These are phyloP conservation scores for Casuarina equisetifolia DNA, from an alignment of 306 rosid species.

Conservation along the genomic window DNA sequence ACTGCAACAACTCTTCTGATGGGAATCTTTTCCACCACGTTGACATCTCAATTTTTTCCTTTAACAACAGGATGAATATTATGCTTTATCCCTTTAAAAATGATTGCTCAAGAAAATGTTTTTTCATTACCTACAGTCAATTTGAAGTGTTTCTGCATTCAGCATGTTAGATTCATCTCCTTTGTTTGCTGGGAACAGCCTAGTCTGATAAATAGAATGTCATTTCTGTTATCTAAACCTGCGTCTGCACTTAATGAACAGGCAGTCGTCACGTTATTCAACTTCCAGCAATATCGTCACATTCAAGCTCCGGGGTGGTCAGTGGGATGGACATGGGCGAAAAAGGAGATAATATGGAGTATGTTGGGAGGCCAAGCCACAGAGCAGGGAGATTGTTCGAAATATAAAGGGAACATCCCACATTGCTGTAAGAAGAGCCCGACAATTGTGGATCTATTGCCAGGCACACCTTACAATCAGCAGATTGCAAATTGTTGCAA, in stretches of 20 bases:
- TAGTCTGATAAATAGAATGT: conserved; percentile 20
- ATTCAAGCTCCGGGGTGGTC: conserved; percentile 81
- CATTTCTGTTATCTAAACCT: conserved; percentile 24
- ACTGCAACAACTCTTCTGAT: not conserved
- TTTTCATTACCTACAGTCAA: not conserved
- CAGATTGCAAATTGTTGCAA: conserved; percentile 83
- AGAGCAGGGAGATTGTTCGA: conserved; percentile 93
- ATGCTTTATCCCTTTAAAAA: not conserved
- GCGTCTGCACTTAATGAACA: conserved; percentile 30
- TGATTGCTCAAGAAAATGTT: not conserved
- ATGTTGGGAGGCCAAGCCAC: conserved; percentile 78
- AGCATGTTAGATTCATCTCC: conserved; percentile 7
- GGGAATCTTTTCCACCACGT: not conserved
- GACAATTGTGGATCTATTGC: conserved; percentile 72
- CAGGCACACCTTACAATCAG: conserved; percentile 81
- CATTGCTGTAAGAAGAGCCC: conserved; percentile 77
- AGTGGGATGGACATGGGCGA: conserved; percentile 82
- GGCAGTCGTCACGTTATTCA: conserved; percentile 74
- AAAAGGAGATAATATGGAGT: conserved; percentile 85
- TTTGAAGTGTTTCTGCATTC: not conserved
- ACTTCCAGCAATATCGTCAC: conserved; percentile 84
- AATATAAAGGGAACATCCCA: conserved; percentile 51
- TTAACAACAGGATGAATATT: not conserved
- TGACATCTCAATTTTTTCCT: not conserved
- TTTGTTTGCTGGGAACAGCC: conserved; percentile 7